Conservation (phyloP, 2,329 filamentous ascomycete species). For the Zymoseptoria ardabiliae region DNA sequence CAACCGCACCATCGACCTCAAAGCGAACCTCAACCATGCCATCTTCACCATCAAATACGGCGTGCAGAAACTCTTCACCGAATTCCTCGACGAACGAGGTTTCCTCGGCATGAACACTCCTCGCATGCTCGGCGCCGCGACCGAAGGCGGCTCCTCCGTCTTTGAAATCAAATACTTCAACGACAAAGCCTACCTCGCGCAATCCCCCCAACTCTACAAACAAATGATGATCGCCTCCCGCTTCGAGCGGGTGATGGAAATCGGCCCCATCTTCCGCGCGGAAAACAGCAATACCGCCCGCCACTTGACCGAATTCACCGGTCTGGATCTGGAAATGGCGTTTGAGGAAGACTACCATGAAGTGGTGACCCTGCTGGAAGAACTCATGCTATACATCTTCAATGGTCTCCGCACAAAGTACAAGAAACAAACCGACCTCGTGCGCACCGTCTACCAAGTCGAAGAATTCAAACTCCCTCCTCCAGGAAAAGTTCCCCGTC, state of each 20-base stretch:
- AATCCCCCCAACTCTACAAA: conserved; percentile 81
- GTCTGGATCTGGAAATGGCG: conserved; percentile 85
- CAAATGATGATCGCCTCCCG: conserved; percentile 77
- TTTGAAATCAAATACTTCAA: conserved; percentile 89
- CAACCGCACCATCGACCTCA: conserved; percentile 88
- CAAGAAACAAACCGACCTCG: conserved; percentile 62
- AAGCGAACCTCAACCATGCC: conserved; percentile 83
- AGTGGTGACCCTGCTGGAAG: conserved; percentile 64
- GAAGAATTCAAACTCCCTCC: conserved; percentile 70
- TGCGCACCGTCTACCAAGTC: conserved; percentile 68
- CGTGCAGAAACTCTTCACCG: conserved; percentile 63
- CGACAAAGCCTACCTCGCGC: conserved; percentile 69
- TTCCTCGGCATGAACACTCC: conserved; percentile 86
- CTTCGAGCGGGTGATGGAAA: conserved; percentile 68
- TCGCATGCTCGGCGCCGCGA: conserved; percentile 80
- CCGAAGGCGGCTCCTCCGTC: conserved; percentile 87
- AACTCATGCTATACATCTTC: conserved; percentile 72
- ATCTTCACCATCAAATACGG: conserved; percentile 66
- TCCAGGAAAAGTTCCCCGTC: conserved; percentile 64
- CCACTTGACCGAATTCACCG: conserved; percentile 83
- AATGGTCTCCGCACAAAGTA: conserved; percentile 61
- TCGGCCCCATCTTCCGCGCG: conserved; percentile 77
- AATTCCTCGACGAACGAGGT: conserved; percentile 67
- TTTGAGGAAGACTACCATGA: conserved; percentile 73
- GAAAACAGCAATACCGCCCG: conserved; percentile 78